These are phyloP conservation scores for Acephala macrosclerotiorum DNA, from an alignment of 2,329 filamentous ascomycete species.

Conservation along the genomic window DNA sequence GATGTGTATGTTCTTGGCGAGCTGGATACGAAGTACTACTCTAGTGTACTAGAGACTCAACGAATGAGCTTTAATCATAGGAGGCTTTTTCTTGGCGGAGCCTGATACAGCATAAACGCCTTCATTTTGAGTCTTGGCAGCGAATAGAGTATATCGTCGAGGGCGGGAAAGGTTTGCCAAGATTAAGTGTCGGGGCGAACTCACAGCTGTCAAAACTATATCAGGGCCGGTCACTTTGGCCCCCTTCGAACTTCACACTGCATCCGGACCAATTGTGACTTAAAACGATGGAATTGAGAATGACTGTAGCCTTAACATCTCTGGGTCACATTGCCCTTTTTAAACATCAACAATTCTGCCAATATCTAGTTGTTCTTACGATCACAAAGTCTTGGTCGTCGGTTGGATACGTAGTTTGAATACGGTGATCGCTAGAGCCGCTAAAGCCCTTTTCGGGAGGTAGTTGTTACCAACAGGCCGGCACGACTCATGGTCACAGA, in stretches of 20 bases:
- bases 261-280: neutral
- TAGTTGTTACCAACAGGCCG: neutral
- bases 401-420: neutral
- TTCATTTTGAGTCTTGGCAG: too few species aligned
- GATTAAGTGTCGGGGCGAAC: neutral
- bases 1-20: neutral
- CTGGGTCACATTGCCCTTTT: too few species aligned
- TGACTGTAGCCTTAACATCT: too few species aligned
- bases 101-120: too few species aligned
- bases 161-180: neutral
- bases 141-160: neutral
- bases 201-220: neutral
- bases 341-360: too few species aligned
- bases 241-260: neutral
- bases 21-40: neutral
- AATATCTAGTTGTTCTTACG: too few species aligned
- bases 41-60: too few species aligned
- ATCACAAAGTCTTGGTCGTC: neutral
- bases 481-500: neutral
- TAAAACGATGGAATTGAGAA: neutral
- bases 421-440: neutral
- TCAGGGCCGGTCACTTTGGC: neutral
- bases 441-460: neutral
- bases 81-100: neutral
- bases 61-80: neutral